Base-by-base conservation (phyloP, 1,284 basidiomycete species). In the Xerocomus minutiporus region DNA sequence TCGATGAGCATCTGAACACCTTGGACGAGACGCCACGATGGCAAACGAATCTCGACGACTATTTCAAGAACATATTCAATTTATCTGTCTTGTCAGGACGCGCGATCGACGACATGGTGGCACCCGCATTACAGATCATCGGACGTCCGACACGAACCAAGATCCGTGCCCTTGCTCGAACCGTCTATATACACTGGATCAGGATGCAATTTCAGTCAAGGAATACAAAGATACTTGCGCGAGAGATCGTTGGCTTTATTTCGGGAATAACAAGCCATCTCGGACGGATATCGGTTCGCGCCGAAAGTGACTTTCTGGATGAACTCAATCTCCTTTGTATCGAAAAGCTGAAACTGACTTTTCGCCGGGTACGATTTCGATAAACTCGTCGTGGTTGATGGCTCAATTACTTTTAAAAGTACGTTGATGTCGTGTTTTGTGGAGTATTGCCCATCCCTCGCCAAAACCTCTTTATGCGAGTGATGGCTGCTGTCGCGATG, bases 401-500 rank as follows among this genome's bases (percentile, higher is more conserved):
- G 38, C 57, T 63, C 11, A 66, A 20, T 34, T 20, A 11, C n/a
- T 23, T 40, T 39, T 17, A 12, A 29, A 36, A 66, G 62, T 57
- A 57, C 38, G 42, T 41, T 20, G 36, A 50, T 12, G 44, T 44
- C 29, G 26, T 39, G 34, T 40, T 17, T 34, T 48, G 40, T 9
- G 23, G 25, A 11, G 31, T 31, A 5, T 34, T 35, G 28, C 42
- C 55, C 15, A 34, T 53, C 2, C 25, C 50, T 28, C 50, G 51
- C 26, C 23, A 48, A 47, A 51, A 50, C 35, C 12, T 59, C 34
- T 57, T 65, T 1, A 52, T 45, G 47, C 46, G 52, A 7, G 34
- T 61, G 34, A 55, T 65, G 51, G 40, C 56, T 6, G 52, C 52
- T 31, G 41, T 63, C 34, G 36, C 46, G 34, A 66, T 57, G 53